These are phyloP conservation scores for Conidiobolus incongruus DNA, from an alignment of 371 early-diverging fungal species.

Conservation along the genomic window DNA sequence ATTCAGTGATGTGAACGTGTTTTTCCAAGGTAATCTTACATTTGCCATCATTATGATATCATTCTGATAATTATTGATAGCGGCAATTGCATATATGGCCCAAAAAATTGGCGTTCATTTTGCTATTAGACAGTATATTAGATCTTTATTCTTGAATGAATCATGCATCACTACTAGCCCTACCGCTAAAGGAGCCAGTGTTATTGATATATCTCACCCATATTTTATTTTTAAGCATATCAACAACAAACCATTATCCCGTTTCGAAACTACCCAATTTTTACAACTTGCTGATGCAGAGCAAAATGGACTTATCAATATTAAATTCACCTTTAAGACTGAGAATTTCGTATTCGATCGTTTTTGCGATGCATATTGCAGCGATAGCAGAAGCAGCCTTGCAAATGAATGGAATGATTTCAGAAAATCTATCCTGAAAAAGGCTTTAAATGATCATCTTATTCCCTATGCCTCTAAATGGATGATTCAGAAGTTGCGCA, in stretches of 20 bases:
- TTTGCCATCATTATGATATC: too few relatives aligned
- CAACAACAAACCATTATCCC: slow-evolving; percentile 41
- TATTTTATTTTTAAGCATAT: slow-evolving; percentile 72
- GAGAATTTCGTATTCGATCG: too few relatives aligned
- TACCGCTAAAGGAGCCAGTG: slow-evolving; percentile 51
- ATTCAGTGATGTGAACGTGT: too few relatives aligned
- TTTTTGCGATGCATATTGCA: too few relatives aligned
- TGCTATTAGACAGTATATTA: slow-evolving; percentile 51
- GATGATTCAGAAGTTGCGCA: slow-evolving; percentile 42
- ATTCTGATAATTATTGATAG: too few relatives aligned
- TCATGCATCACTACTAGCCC: slow-evolving; percentile 54
- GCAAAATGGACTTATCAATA: slow-evolving; percentile 41
- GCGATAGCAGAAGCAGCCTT: slow-evolving; percentile 24
- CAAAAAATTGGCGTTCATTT: slow-evolving; percentile 65
- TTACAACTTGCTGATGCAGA: slow-evolving; percentile 57
- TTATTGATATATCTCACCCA: slow-evolving; percentile 61
- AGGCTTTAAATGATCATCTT: slow-evolving; percentile 34
- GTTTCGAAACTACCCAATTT: slow-evolving; percentile 49
- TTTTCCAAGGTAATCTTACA: too few relatives aligned
- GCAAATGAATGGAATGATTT: slow-evolving; percentile 60
- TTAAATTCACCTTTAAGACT: too few relatives aligned
- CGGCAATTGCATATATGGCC: slow-evolving; percentile 44
- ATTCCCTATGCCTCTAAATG: slow-evolving; percentile 50
- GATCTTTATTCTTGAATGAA: slow-evolving; percentile 36
- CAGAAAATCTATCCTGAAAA: slow-evolving; percentile 35